Evolutionary conservation across 2,329 filamentous ascomycete genomes (phyloP).

Genomic region (Sclerotiophoma versabilis): DNA sequence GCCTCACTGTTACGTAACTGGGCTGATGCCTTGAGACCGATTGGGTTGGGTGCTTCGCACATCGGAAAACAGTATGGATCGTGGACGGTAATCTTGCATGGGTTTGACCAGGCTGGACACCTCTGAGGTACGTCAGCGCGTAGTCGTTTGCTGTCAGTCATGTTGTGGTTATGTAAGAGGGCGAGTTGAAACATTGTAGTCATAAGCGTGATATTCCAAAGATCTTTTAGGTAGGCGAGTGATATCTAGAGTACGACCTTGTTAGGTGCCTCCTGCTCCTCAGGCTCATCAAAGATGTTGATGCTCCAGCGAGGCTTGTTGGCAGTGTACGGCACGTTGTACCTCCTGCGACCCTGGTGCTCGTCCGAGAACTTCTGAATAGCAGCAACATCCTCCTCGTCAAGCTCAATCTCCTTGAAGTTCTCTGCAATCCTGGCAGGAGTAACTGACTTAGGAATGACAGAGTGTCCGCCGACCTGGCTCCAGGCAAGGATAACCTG

Average conservation of each 20-base stretch:
- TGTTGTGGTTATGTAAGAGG: no score
- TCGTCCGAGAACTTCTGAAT: conserved; percentile 61
- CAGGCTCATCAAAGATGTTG: conserved; percentile 41
- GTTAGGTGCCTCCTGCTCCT: conserved; percentile 37
- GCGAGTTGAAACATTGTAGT: no score
- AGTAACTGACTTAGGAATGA: conserved; percentile 42
- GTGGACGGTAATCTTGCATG: no score
- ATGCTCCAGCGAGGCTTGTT: conserved; percentile 48
- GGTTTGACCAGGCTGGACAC: no score
- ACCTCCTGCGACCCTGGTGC: conserved; percentile 34
- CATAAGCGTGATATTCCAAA: no score
- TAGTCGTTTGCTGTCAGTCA: no score
- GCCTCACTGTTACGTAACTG: neutral
- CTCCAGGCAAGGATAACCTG: conserved; percentile 88
- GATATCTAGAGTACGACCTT: conserved; percentile 22
- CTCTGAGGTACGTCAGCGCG: no score
- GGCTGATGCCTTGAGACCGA: neutral
- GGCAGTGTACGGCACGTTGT: conserved; percentile 50
- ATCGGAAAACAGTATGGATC: no score
- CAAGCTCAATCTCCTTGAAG: conserved; percentile 40
- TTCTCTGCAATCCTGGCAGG: conserved; percentile 37
- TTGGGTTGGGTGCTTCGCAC: neutral
- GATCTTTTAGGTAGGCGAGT: no score
- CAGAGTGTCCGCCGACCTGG: conserved; percentile 65
- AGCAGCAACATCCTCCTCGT: conserved; percentile 31